Conservation (phyloP, 2,329 filamentous ascomycete genomes). For the Alternaria atra region DNA sequence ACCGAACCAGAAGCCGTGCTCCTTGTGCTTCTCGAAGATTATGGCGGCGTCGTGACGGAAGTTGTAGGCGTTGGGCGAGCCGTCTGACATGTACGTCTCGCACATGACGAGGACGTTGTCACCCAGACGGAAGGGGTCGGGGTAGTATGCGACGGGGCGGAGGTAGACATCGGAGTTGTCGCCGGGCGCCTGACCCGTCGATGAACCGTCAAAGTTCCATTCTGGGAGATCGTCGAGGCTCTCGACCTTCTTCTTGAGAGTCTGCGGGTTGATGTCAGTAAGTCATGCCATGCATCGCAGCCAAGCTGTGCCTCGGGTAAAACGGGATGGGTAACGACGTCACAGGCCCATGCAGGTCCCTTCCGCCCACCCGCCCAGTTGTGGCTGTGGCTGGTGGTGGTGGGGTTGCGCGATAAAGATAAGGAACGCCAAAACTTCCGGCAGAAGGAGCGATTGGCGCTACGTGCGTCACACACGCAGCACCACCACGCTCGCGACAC, state of each 20-base stretch:
- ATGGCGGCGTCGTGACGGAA: slow-evolving; percentile 90
- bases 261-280: slow-evolving; percentile 58
- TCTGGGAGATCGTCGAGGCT: slow-evolving; percentile 73
- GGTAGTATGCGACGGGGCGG: slow-evolving; percentile 85
- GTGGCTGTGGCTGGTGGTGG: slow-evolving; percentile 41
- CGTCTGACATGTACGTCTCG: slow-evolving; percentile 94
- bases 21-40: slow-evolving; percentile 86
- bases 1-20: slow-evolving; percentile 94
- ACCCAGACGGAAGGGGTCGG: slow-evolving; percentile 87
- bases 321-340: slow-evolving; percentile 12
- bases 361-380: slow-evolving; percentile 12
- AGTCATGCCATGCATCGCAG: neutral
- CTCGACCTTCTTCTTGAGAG: slow-evolving; percentile 66
- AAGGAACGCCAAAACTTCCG: slow-evolving; percentile 22
- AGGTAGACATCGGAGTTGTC: slow-evolving; percentile 99
- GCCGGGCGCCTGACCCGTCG: slow-evolving; percentile 88
- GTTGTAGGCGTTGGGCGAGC: slow-evolving; percentile 98
- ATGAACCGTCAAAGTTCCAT: slow-evolving; percentile 89
- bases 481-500: slow-evolving; percentile 18
- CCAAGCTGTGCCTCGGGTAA: slow-evolving; percentile 1
- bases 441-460: slow-evolving; percentile 27
- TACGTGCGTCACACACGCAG: slow-evolving; percentile 32
- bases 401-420: slow-evolving; percentile 41
- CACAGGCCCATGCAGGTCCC: slow-evolving; percentile 22
- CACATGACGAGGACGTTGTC: slow-evolving; percentile 94